Evolutionary conservation across 2,329 filamentous ascomycete species (phyloP).

Genomic region (Herpotrichia juniperi): DNA sequence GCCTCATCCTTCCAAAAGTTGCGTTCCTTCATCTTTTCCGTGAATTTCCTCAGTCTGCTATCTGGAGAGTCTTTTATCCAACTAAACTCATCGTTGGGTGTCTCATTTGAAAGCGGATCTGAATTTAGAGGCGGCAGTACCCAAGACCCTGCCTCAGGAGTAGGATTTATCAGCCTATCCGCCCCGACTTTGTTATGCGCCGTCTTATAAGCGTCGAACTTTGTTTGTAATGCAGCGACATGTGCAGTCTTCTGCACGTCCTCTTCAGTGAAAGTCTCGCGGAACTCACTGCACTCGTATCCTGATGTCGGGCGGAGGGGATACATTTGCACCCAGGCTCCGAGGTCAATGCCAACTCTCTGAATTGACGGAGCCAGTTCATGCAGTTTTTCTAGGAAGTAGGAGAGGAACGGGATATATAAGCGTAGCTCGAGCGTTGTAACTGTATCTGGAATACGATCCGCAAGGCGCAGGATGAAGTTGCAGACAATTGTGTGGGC

Average conservation of each 20-base stretch:
- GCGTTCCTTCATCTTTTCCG: too few relatives aligned
- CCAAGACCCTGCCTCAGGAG: not conserved
- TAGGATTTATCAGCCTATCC: too few relatives aligned
- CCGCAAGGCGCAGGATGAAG: slow-evolving; percentile 10
- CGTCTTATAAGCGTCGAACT: not conserved
- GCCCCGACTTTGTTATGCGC: not conserved
- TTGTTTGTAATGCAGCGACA: not conserved
- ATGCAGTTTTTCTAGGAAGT: slow-evolving; percentile 15
- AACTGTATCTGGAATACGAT: slow-evolving; percentile 13
- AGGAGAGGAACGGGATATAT: slow-evolving; percentile 17
- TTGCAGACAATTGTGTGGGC: slow-evolving; percentile 23
- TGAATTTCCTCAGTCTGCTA: too few relatives aligned
- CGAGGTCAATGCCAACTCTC: slow-evolving; percentile 30
- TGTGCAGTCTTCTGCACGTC: not conserved
- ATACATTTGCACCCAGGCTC: slow-evolving; percentile 32
- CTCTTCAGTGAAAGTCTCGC: not conserved
- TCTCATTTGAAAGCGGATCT: not conserved
- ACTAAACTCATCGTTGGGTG: too few relatives aligned
- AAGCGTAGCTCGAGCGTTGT: slow-evolving; percentile 26
- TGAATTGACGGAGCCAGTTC: slow-evolving; percentile 12
- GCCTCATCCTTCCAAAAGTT: too few relatives aligned
- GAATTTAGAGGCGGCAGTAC: not conserved
- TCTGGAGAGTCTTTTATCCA: too few relatives aligned
- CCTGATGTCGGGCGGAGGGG: slow-evolving; percentile 10
- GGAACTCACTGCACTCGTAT: not conserved